phyloP scores from a whole-genome alignment of 2,329 filamentous ascomycete genomes.

The Clonostachys solani region DNA sequence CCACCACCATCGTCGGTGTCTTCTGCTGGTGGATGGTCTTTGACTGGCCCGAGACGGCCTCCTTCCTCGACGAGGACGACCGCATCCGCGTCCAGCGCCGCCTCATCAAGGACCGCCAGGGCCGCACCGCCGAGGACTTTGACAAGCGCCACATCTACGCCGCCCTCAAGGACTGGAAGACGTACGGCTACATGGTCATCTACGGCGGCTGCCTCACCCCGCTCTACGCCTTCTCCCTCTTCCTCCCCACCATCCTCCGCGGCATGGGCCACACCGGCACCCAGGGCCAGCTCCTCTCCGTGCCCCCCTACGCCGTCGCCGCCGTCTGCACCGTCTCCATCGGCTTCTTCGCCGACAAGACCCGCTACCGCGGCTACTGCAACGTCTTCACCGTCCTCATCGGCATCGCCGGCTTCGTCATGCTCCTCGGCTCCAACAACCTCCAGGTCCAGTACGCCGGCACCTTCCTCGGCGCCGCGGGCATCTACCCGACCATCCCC shows the following conservation, averaged over 20 bases:
- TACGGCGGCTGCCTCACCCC: conserved; percentile 51
- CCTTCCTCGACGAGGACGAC: conserved; percentile 40
- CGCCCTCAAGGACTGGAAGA: conserved; percentile 50
- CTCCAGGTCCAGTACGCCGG: conserved; percentile 40
- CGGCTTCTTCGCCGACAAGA: conserved; percentile 36
- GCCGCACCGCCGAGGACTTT: conserved; percentile 49
- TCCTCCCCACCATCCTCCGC: conserved; percentile 28
- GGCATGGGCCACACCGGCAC: conserved; percentile 27
- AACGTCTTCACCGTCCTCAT: conserved; percentile 27
- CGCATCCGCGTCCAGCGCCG: conserved; percentile 33
- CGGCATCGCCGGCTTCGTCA: conserved; percentile 22
- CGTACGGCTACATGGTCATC: conserved; percentile 51
- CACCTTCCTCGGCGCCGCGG: conserved; percentile 34
- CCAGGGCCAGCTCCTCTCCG: conserved; percentile 28
- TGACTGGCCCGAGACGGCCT: conserved; percentile 51
- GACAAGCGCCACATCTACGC: conserved; percentile 48
- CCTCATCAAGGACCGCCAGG: conserved; percentile 37
- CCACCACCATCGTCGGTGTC: conserved; percentile 36
- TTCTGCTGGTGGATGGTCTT: conserved; percentile 58
- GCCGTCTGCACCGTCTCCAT: conserved; percentile 26
- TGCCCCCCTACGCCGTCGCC: conserved; percentile 30
- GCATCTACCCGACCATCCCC: conserved; percentile 48
- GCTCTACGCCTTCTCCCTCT: conserved; percentile 29
- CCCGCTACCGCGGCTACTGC: conserved; percentile 26
- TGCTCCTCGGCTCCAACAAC: conserved; percentile 22